Base-by-base conservation (phyloP, 1,284 basidiomycete species). In the Trichosporon sp. region DNA sequence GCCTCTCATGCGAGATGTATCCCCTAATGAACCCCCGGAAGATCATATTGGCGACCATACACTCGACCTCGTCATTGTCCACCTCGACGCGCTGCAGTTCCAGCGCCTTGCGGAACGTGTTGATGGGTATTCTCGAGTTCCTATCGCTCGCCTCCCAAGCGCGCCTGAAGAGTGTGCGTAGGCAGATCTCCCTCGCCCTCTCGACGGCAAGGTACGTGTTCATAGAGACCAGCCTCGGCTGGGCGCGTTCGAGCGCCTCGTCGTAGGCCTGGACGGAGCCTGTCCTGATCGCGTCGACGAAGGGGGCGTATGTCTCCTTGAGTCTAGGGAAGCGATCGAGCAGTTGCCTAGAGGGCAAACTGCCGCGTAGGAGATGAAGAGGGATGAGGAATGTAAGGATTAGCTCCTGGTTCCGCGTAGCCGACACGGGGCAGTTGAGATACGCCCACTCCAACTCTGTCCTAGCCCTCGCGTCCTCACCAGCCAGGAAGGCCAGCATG, bases 1-100 rank as follows among this genome's bases (percentile, higher is more conserved):
- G 89, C 77, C 90, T 90, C 75, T 92, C 91, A 75, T 99, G 95
- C 56, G 92, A 94, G 73, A 99, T 95, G 79, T 98, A 98, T 4
- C 95, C 95, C 64, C 90, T 86, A 77, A 98, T 89, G 77, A 89
- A 92, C 3, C 91, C 92, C 70, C 90, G 91, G 81, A 89, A 92
- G 44, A 98, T 90, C 89, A 95, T 90, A 74, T 93, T 95, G 16
- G 93, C 93, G 8, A 98, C 84, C 62, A 94, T 84, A 80, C 95
- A 98, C 80, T 98, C 95, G 16, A 92, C 89, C 80, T 98, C 95
- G 67, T 91, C 91, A 60, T 82, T 63, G 34, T 81, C 81, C 34
- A 83, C 78, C 0, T 75, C 69, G 7, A 79, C 73, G 4, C 89
- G 89, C 14, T 88, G 87, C 61, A 91, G 78, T 56, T 81, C 81